A percentile compares a stretch with the other conserved stretches of the same genome.
phyloP scores from a whole-genome alignment of 306 rosid genomes.

The Fagus crenata region DNA sequence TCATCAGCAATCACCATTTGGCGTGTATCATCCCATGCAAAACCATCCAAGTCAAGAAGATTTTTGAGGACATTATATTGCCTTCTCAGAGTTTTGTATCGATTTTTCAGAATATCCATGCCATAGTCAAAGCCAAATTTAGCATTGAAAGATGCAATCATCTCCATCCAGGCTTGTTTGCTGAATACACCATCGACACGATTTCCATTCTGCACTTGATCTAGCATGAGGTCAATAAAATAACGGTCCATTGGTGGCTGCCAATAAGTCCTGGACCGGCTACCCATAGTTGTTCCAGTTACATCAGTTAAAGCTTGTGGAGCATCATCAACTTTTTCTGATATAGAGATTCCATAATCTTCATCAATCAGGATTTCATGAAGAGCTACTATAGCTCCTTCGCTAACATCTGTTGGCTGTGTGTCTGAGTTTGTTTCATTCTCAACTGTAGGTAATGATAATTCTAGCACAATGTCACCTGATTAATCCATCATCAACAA shows the following conservation, averaged over 20 bases:
- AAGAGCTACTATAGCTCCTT: constrained; percentile 40
- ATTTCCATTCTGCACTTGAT: constrained; percentile 63
- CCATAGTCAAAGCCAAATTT: constrained; percentile 66
- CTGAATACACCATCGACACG: constrained; percentile 62
- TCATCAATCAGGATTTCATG: constrained; percentile 46
- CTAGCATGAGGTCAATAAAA: constrained; percentile 66
- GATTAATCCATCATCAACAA: constrained; percentile 31
- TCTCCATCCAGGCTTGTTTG: constrained; percentile 77
- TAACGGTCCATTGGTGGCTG: constrained; percentile 71
- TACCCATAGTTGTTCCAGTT: constrained; percentile 25
- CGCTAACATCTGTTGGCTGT: constrained; percentile 33
- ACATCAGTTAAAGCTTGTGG: constrained; percentile 30
- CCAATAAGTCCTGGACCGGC: constrained; percentile 70
- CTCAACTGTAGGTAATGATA: constrained; percentile 40
- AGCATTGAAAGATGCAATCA: constrained; percentile 64
- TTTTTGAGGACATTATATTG: constrained; percentile 59
- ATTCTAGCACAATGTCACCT: constrained; percentile 42
- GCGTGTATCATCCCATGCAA: constrained; percentile 73
- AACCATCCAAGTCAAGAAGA: constrained; percentile 69
- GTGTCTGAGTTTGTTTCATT: constrained; percentile 27
- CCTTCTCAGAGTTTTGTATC: constrained; percentile 71
- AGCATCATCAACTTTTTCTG: constrained; percentile 37
- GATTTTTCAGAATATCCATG: constrained; percentile 68
- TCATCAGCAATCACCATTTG: constrained; percentile 80
- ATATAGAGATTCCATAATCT: constrained; percentile 42